Conservation (phyloP, 2,329 filamentous ascomycete genomes). For the Leptographium flavum region DNA sequence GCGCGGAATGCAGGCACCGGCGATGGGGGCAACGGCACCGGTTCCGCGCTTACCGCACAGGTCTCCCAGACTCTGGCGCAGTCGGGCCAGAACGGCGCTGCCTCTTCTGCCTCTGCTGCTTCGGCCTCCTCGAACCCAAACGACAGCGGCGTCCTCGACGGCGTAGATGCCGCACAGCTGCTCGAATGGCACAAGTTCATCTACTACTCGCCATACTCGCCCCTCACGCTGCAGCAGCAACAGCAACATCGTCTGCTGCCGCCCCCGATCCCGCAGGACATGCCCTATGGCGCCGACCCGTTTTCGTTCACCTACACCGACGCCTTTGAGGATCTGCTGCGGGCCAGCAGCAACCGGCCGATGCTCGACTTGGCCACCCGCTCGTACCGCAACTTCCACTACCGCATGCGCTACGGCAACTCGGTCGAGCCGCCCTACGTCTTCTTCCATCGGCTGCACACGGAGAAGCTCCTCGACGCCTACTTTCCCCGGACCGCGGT, state of each 20-base stretch:
- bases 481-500: constrained; percentile 16
- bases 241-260: constrained; percentile 20
- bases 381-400: constrained; percentile 17
- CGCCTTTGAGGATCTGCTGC: constrained; percentile 43
- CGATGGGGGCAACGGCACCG: background rate
- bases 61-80: no score
- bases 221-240: constrained; percentile 23
- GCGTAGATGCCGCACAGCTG: constrained; percentile 10
- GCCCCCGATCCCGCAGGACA: constrained; percentile 32
- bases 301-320: constrained; percentile 37
- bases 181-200: constrained; percentile 21
- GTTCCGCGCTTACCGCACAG: no score
- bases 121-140: background rate
- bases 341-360: constrained; percentile 26
- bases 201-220: constrained; percentile 28
- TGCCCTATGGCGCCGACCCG: constrained; percentile 21
- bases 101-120: no score
- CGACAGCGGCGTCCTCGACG: constrained; percentile 6
- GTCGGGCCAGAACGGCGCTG: no score
- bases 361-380: constrained; percentile 25
- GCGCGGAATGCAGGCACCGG: background rate
- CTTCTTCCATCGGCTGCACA: constrained; percentile 23
- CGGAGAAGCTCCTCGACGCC: constrained; percentile 22
- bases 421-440: constrained; percentile 25
- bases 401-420: constrained; percentile 10